A percentile compares a stretch with the other conserved stretches of the same genome.
Evolutionary conservation across 768 basidiomycete species (phyloP).

Genomic region (Panellus pusillus): DNA sequence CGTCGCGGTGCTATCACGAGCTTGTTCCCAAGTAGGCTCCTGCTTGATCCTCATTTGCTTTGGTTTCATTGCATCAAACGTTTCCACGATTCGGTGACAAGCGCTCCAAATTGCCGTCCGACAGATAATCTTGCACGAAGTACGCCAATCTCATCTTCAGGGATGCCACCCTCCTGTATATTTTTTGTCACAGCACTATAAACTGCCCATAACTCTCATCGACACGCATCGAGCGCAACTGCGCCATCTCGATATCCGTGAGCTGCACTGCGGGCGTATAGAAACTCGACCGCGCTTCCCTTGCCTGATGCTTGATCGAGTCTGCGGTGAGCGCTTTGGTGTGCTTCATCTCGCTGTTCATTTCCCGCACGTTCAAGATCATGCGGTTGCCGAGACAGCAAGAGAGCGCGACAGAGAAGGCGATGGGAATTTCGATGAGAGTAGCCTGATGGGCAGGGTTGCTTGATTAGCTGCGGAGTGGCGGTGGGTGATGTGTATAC

Average conservation of each 20-base stretch:
- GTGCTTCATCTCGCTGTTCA: slow-evolving; percentile 30
- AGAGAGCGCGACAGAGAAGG: slow-evolving; percentile 58
- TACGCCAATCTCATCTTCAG: too few relatives aligned
- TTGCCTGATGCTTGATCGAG: slow-evolving; percentile 5
- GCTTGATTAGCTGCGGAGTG: not conserved
- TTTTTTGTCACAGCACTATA: not conserved
- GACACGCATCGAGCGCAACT: slow-evolving; percentile 33
- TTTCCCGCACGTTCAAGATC: slow-evolving; percentile 52
- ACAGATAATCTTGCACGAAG: too few relatives aligned
- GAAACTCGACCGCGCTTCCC: slow-evolving; percentile 7
- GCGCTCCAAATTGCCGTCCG: too few relatives aligned
- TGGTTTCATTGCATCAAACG: too few relatives aligned
- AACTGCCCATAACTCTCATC: slow-evolving; percentile 15
- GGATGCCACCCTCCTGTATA: too few relatives aligned
- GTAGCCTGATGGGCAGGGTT: slow-evolving; percentile 26
- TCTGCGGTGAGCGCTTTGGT: slow-evolving; percentile 1
- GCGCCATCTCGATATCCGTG: slow-evolving; percentile 34
- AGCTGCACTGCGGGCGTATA: slow-evolving; percentile 19
- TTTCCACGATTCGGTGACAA: too few relatives aligned
- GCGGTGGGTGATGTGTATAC: slow-evolving; percentile 19
- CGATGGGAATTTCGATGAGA: slow-evolving; percentile 54
- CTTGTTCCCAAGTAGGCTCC: too few relatives aligned
- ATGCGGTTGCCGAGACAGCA: slow-evolving; percentile 59
- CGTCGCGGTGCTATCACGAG: too few relatives aligned
- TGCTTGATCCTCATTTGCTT: too few relatives aligned